Evolutionary conservation across 2,329 filamentous ascomycete genomes (phyloP), one percentile per base, ranked within the genome.

Genomic region (Exophiala sp.): DNA sequence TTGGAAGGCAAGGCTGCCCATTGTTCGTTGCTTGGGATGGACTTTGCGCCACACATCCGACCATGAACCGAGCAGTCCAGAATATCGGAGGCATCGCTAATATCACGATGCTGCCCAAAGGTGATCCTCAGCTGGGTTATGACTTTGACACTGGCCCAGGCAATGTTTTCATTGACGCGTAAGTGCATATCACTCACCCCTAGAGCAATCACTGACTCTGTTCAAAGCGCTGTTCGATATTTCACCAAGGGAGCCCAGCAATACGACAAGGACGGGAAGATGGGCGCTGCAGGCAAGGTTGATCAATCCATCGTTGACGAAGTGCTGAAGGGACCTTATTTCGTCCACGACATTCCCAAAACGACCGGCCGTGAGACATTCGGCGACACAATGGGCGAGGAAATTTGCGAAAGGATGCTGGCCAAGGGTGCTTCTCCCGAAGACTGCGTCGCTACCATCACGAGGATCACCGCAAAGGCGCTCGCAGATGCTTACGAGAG

Each of bases 311-410:
- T 82, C 36, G 78, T 82, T 6, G 73, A 80, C 58, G 68, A 74
- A 1, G 82, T 81, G 64, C 63, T 82, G 14, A 58, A 59, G 1
- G 67, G 77, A 60, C 68, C 73, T 14, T 84, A 83, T 69, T 79
- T 82, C 61, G 61, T 65, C 2, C 68, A 72, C 5, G 70, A 75
- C 2, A 78, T 77, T 5, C 78, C 80, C 7, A 80, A 83, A 64
- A 82, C 76, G 1, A 84, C 81, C 0, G 80, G 80, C 4, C 74
- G 78, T n/a, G 81, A 84, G 64, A 77, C 81, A 14, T 83, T 84
- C 68, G 73, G 79, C 34, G 79, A 83, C 52, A 79, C 76, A 12
- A 64, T 81, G 39, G 79, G 78, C 0, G 71, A 76, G 60, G 74
- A 77, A 1, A 65, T 83, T 32, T 77, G 83, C 47, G 60, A 68